Percentiles rank a stretch among this genome's conserved stretches.
These are phyloP conservation scores for Penicillium egyptiacum DNA, from an alignment of 495 filamentous ascomycete species.

Conservation along the genomic window DNA sequence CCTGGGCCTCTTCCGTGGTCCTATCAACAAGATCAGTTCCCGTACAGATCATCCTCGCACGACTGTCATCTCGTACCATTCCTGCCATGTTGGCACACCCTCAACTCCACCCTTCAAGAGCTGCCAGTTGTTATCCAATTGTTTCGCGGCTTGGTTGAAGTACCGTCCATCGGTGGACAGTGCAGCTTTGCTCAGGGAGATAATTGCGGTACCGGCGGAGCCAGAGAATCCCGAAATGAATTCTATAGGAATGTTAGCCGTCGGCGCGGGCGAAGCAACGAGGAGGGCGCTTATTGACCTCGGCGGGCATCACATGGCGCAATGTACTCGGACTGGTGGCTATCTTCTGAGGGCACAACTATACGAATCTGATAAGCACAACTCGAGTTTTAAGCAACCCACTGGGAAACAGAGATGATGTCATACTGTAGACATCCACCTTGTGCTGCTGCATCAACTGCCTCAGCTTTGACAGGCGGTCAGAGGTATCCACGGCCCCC, in stretches of 20 bases:
- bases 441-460: slow-evolving; percentile 84
- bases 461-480: slow-evolving; percentile 73
- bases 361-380: slow-evolving; percentile 22
- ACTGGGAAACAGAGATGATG: slow-evolving; percentile 11
- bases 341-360: slow-evolving; percentile 98
- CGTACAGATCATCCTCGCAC: slow-evolving; percentile 6
- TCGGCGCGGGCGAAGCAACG: not conserved
- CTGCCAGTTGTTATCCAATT: slow-evolving; percentile 89
- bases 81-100: slow-evolving; percentile 95
- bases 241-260: slow-evolving; percentile 42
- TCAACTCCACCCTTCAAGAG: slow-evolving; percentile 90
- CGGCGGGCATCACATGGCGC: slow-evolving; percentile 88
- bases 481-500: slow-evolving; percentile 79
- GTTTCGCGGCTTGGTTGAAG: slow-evolving; percentile 94
- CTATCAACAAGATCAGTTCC: slow-evolving; percentile 39
- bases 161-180: slow-evolving; percentile 96
- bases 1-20: slow-evolving; percentile 77
- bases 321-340: slow-evolving; percentile 97
- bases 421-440: slow-evolving; percentile 91
- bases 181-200: slow-evolving; percentile 83
- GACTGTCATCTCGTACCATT: slow-evolving; percentile 63
- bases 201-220: slow-evolving; percentile 88
- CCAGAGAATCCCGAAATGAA: slow-evolving; percentile 95
- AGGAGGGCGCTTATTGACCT: slow-evolving; percentile 49
- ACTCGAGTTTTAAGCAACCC: not conserved